Evolutionary conservation across 176 grass and related monocot genomes (phyloP), one percentile per base, ranked within the genome.

Genomic region (Avena insularis): DNA sequence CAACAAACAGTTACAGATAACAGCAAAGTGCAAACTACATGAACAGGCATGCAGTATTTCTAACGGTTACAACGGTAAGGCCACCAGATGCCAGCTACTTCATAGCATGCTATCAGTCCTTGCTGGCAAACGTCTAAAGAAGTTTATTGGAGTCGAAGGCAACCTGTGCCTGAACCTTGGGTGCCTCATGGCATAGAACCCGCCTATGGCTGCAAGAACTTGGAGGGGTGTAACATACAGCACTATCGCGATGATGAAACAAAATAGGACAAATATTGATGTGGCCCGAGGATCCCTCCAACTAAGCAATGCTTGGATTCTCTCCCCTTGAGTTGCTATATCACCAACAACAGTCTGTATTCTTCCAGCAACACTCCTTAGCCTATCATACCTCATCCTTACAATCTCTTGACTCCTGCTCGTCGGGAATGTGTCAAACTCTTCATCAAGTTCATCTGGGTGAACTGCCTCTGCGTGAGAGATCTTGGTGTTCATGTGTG

Each of bases 401-500:
- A 99, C 83, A 48, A 96, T 12, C 17, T 96, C 97, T 33, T 84
- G 68, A 35, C 82, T 86, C 77, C 90, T 71, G 78, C 80, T 90
- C 58, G 89, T 91, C 19, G 97, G 97, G 80, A 96, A 99, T 51
- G 92, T 92, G 65, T 99, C 94, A 0, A 99, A 99, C 85, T 99
- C 97, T 58, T 99, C 94, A 3, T 96, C 92, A 21, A 96, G 92
- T 85, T 99, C 97, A 87, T 99, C 97, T 35, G 90, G 89, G 55
- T 93, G 90, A 74, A 93, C 92, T 27, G 90, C 89, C 56, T 99
- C 97, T 2, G 97, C 97, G 79, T 99, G 92, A 87, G 97, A 96
- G 31, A 96, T 93, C 84, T 94, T 96, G 49, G 94, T 99, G 84
- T 99, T 99, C 97, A 99, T 99, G 92, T 99, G 97, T 9, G 97